Evolutionary conservation across 2,329 filamentous ascomycete genomes (phyloP), one percentile per base, ranked within the genome.

Genomic region (Fonsecaea pugnacius): DNA sequence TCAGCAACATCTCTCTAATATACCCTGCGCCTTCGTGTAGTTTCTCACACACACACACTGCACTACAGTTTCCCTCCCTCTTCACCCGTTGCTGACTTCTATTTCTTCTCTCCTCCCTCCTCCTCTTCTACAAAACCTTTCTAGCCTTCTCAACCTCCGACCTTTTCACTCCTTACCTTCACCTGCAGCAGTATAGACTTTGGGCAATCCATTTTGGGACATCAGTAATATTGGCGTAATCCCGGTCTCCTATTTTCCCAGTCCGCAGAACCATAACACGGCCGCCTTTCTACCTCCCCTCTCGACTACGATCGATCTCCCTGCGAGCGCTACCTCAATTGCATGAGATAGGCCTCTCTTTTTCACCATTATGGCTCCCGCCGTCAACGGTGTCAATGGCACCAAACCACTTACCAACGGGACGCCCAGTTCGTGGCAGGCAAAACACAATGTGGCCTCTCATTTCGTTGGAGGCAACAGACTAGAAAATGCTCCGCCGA

Each of bases 401-500:
- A 68, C 70, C 62, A 62, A 68, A 24, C 52, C 66, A 35, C 56
- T 69, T 48, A 73, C 78, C 69, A 87, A 86, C 73, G 85, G 84
- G 74, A 76, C 80, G 58, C 78, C 80, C 62, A 85, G 84, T 74
- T 88, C 89, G 62, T 92, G 91, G 76, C 87, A 92, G 70, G 89
- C 92, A 72, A 92, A 90, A 81, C 87, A 91, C 83, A 88, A 91
- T 70, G 79, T 99, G 68, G 87, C 92, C 68, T 85, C 92, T 79
- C 95, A 99, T 83, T 99, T 98, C 81, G 96, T 98, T 78, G 95
- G 95, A 73, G 94, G 95, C 70, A 97, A 96, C 83, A 87, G 88
- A 76, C 81, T 99, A 69, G 88, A 87, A 69, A 90, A 90, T 76
- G 95, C 95, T 57, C 81, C 90, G 51, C 86, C 92, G 40, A 90